phyloP scores from a whole-genome alignment of 106 monocot species.

The Phalaenopsis equestris region DNA sequence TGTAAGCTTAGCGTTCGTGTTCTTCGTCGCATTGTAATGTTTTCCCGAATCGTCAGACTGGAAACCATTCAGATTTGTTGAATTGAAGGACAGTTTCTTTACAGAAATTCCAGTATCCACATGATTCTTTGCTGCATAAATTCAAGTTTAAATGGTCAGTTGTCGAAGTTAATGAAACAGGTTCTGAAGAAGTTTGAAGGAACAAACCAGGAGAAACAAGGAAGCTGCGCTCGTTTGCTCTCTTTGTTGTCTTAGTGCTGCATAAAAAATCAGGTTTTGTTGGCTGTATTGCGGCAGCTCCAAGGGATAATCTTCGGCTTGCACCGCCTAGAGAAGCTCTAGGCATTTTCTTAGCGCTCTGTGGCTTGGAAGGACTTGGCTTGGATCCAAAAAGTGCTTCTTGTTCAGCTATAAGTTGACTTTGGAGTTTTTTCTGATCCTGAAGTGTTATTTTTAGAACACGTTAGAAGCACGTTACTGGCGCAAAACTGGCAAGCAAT shows the following conservation, averaged over 20 bases:
- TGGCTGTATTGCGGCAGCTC: conserved; percentile 25
- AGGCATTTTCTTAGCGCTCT: conserved; percentile 45
- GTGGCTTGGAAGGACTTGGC: conserved; percentile 58
- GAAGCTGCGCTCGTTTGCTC: conserved; percentile 22
- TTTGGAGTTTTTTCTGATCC: conserved; percentile 66
- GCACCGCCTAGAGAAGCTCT: conserved; percentile 39
- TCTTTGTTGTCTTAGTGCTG: conserved; percentile 27
- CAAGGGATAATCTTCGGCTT: conserved; percentile 46
- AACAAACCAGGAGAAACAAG: conserved; percentile 38
- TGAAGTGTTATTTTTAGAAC: conserved; percentile 15
- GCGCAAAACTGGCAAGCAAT: neutral
- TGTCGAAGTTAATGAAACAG: neutral
- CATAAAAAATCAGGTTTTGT: conserved; percentile 21
- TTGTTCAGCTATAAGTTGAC: conserved; percentile 68
- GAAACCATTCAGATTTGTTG: neutral
- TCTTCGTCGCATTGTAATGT: no score
- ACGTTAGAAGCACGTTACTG: neutral
- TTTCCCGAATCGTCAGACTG: neutral
- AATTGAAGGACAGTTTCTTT: conserved; percentile 17
- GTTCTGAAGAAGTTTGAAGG: neutral
- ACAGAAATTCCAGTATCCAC: conserved; percentile 8
- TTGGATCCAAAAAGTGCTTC: conserved; percentile 64
- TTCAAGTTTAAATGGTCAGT: neutral
- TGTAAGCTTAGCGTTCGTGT: neutral
- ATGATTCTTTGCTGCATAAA: conserved; percentile 6